Evolutionary conservation across 192 early-diverging fungal species (phyloP).

Genomic region (Entrophospora sp.): DNA sequence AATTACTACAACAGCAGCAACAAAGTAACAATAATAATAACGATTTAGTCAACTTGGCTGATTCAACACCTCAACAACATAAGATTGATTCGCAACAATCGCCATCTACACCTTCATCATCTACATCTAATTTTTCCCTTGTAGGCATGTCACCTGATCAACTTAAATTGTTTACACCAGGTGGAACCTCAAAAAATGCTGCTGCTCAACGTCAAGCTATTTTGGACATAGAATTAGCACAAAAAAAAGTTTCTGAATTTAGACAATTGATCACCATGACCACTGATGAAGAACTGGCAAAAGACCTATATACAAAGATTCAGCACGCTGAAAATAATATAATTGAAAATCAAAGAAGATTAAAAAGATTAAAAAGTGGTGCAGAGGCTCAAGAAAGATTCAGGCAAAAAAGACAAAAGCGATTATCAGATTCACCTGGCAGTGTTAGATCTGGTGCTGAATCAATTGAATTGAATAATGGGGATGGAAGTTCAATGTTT

Average conservation of each 20-base stretch:
- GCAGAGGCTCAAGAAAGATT: constrained; percentile 8
- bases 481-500: too few relatives aligned
- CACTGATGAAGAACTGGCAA: background rate
- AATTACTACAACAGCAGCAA: too few relatives aligned
- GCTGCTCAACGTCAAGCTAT: background rate
- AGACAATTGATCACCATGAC: background rate
- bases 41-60: too few relatives aligned
- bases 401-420: background rate
- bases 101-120: background rate
- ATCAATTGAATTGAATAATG: too few relatives aligned
- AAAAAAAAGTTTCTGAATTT: background rate
- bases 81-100: background rate
- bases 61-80: too few relatives aligned
- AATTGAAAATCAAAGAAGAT: background rate
- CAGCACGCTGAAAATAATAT: background rate
- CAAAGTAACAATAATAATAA: too few relatives aligned
- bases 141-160: too few relatives aligned
- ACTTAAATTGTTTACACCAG: too few relatives aligned
- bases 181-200: constrained; percentile 5
- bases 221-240: background rate
- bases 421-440: background rate
- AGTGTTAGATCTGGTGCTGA: too few relatives aligned
- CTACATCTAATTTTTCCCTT: too few relatives aligned
- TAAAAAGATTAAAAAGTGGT: constrained; percentile 1
- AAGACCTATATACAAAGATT: background rate